phyloP scores from a whole-genome alignment of 371 early-diverging fungal species.

The Gilbertella persicaria region DNA sequence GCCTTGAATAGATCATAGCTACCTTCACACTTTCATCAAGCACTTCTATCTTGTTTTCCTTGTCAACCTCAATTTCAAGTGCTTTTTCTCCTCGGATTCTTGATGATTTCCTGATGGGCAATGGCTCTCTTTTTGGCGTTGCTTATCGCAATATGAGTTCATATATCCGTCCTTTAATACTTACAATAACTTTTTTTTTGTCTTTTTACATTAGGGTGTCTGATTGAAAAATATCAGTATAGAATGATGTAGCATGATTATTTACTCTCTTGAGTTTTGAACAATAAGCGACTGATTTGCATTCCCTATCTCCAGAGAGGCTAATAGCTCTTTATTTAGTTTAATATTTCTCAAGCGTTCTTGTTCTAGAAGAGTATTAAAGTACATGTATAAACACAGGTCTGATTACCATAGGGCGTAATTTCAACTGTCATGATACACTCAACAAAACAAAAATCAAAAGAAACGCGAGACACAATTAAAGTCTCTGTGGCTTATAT shows the following conservation, averaged over 20 bases:
- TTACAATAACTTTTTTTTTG: no score
- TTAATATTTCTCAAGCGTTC: conserved; percentile 65
- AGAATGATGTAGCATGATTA: no score
- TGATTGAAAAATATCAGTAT: no score
- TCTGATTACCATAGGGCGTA: conserved; percentile 19
- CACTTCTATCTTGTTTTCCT: conserved; percentile 22
- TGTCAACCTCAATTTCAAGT: conserved; percentile 33
- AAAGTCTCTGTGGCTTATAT: conserved; percentile 21
- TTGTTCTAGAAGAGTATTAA: conserved; percentile 36
- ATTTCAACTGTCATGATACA: conserved; percentile 4
- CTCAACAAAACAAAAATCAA: background rate
- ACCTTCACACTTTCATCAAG: conserved; percentile 13
- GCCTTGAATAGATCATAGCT: no score
- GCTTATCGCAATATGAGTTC: no score
- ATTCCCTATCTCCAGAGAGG: conserved; percentile 43
- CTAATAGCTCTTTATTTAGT: conserved; percentile 60
- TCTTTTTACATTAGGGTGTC: no score
- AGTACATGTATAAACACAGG: background rate
- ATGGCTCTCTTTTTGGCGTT: background rate
- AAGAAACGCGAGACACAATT: background rate
- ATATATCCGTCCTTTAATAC: no score
- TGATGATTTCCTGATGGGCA: conserved; percentile 37
- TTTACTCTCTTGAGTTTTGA: no score
- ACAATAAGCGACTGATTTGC: background rate
- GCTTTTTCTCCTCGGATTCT: conserved; percentile 51